These are phyloP conservation scores for Hymenoscyphus infarciens DNA, from an alignment of 2,329 filamentous ascomycete species.

Conservation along the genomic window DNA sequence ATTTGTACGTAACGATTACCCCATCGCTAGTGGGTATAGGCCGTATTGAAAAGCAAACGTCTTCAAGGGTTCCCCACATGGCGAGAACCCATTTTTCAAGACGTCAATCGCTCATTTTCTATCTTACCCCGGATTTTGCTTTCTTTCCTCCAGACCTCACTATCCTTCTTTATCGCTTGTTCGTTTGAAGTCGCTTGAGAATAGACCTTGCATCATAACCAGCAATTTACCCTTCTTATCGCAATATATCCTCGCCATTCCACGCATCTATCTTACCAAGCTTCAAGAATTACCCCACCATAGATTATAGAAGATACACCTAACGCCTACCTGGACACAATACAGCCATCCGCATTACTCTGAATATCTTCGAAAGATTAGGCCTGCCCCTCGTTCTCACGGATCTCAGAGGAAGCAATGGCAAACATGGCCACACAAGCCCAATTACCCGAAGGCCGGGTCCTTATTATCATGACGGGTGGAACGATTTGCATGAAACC, in stretches of 20 bases:
- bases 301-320: not conserved
- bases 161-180: not conserved
- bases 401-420: too few species aligned
- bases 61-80: not conserved
- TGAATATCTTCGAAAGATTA: not conserved
- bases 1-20: not conserved
- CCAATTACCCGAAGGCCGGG: conserved; percentile 51
- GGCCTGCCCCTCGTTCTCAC: too few species aligned
- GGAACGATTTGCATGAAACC: conserved; percentile 68
- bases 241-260: not conserved
- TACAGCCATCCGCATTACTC: not conserved
- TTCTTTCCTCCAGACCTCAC: not conserved
- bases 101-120: too few species aligned
- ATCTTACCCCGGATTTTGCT: not conserved
- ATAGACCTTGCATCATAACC: not conserved
- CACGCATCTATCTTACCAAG: not conserved
- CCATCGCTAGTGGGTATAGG: not conserved
- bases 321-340: too few species aligned
- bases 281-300: not conserved
- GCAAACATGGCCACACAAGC: conserved; percentile 22
- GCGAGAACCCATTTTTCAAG: not conserved
- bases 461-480: conserved; percentile 65
- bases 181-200: not conserved
- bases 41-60: not conserved
- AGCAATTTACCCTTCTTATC: not conserved